Evolutionary conservation across 108 stramenopile species (phyloP).

Genomic region (Ochromonas danica): DNA sequence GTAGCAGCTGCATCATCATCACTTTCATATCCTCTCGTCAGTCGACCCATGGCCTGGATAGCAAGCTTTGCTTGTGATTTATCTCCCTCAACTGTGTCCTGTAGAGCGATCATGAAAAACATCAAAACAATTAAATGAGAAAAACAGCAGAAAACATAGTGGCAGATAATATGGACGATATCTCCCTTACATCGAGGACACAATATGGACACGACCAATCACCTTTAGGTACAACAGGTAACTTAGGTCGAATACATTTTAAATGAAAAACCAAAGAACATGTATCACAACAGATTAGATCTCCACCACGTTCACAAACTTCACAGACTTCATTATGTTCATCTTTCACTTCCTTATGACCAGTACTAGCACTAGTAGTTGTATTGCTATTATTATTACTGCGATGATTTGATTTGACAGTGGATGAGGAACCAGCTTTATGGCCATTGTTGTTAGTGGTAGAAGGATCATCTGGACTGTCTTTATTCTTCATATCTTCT

Average conservation of each 20-base stretch:
- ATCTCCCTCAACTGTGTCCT: not conserved
- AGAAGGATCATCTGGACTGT: no score
- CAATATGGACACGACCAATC: not conserved
- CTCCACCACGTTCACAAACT: slow-evolving; percentile 70
- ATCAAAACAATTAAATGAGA: not conserved
- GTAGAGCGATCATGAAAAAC: not conserved
- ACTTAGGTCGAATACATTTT: slow-evolving; percentile 72
- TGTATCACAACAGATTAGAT: slow-evolving; percentile 80
- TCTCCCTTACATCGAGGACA: not conserved
- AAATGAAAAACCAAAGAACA: slow-evolving; percentile 87
- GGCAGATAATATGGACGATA: not conserved
- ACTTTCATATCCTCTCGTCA: not conserved
- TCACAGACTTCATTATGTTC: slow-evolving; percentile 86
- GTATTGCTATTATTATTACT: no score
- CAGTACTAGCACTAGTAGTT: no score
- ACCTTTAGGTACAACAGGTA: slow-evolving; percentile 55
- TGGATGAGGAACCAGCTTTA: no score
- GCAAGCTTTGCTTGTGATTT: not conserved
- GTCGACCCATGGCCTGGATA: not conserved
- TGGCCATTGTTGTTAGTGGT: no score
- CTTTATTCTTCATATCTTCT: no score
- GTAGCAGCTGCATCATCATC: not conserved
- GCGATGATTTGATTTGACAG: no score
- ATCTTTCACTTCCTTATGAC: no score
- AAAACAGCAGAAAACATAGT: not conserved